Conservation (phyloP, 2,329 filamentous ascomycete species). For the Fusarium nisikadoi region DNA sequence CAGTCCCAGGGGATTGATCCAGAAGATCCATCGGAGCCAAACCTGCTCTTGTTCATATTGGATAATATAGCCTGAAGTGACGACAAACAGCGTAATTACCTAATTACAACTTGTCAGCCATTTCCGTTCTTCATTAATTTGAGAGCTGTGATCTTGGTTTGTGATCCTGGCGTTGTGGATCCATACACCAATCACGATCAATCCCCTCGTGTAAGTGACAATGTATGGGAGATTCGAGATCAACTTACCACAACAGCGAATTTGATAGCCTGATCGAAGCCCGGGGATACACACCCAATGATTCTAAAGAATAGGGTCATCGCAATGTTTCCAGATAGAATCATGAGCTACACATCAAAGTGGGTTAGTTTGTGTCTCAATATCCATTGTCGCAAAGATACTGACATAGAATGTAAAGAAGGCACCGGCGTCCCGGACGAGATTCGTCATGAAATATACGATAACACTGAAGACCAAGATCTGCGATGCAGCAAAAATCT, state of each 20-base stretch:
- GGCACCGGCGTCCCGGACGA: slow-evolving; percentile 75
- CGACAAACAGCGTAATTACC: slow-evolving; percentile 79
- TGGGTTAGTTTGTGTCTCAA: background rate
- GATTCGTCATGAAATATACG: slow-evolving; percentile 81
- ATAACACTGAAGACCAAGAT: slow-evolving; percentile 79
- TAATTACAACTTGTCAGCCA: background rate
- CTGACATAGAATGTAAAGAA: slow-evolving; percentile 77
- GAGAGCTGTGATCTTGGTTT: no score
- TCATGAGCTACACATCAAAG: slow-evolving; percentile 58
- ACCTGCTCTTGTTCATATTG: slow-evolving; percentile 79
- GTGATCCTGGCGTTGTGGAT: no score
- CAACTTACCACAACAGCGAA: slow-evolving; percentile 73
- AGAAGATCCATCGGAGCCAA: slow-evolving; percentile 85
- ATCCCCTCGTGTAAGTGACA: background rate
- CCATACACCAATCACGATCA: background rate
- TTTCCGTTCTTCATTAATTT: no score
- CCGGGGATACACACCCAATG: slow-evolving; percentile 77
- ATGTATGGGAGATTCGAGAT: background rate
- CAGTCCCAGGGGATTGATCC: slow-evolving; percentile 78
- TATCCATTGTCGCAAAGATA: background rate
- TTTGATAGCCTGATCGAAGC: slow-evolving; percentile 88
- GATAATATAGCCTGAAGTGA: slow-evolving; percentile 86
- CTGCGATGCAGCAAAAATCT: slow-evolving; percentile 75
- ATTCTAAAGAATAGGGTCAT: slow-evolving; percentile 85
- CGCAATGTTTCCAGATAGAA: slow-evolving; percentile 73